Evolutionary conservation across 164 flowering plant genomes (phyloP), one percentile per base, ranked within the genome.

Genomic region (Sedum album): DNA sequence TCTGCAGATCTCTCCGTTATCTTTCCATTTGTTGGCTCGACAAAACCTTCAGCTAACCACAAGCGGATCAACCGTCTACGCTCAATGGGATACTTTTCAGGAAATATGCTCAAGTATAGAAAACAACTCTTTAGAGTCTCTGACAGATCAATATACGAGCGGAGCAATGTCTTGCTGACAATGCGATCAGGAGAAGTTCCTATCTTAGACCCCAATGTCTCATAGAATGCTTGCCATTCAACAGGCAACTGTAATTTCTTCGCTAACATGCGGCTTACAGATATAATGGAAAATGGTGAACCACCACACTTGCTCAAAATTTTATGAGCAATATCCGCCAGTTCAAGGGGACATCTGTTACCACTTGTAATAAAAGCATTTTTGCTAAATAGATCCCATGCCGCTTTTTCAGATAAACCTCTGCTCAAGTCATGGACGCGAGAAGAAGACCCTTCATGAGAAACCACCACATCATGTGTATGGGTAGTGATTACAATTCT

Each of bases 1-100:
- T 65, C 75, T 13, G 78, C 82, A 26, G 76, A 73, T 51, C 71
- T 73, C 35, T 75, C 80, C 2, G 25, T 0, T 11, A 70, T 69
- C 42, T 1, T 69, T 4, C 68, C 78, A 36, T 62, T 68, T 42
- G 31, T 64, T 13, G 46, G 36, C 42, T 66, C 13, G n/a, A 81
- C 76, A 57, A 81, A 77, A 1, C 81, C 73, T 61, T 79, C 77
- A 21, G 67, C 67, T 25, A 38, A 38, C 67, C 67, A 65, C 46
- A 65, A n/a, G 5, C 67, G 51, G 51, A 66, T 66, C 49, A 66
- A 13, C 21, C 53, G 5, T 48, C 30, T 31, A 66, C 68, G 53
- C 31, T 41, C 21, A 41, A 66, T 41, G 51, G 6, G 42, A 31
- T 41, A 66, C 23, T 41, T 48, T 66, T 42, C 51, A 26, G 68